These are phyloP conservation scores for Hypoxylon fuscum DNA, from an alignment of 495 filamentous ascomycete genomes.

Conservation along the genomic window DNA sequence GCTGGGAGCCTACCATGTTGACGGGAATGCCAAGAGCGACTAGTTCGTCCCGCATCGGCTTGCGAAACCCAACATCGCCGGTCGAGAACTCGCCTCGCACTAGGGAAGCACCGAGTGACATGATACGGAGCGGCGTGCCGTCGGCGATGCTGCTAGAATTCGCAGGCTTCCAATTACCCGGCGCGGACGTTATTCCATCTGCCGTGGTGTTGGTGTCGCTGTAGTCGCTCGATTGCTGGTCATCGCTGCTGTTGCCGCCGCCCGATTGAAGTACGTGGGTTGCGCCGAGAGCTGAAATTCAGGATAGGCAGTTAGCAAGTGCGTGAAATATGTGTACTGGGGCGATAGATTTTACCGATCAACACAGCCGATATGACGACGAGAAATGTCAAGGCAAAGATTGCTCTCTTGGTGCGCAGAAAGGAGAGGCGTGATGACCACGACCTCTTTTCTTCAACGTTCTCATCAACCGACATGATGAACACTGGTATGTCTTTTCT, in stretches of 20 bases:
- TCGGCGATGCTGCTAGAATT: constrained; percentile 42
- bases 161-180: constrained; percentile 35
- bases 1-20: constrained; percentile 50
- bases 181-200: constrained; percentile 21
- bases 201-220: constrained; percentile 15
- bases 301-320: constrained; percentile 12
- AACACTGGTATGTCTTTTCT: background rate
- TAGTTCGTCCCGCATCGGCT: constrained; percentile 50
- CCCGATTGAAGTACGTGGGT: constrained; percentile 24
- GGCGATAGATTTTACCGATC: constrained; percentile 27
- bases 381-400: constrained; percentile 25
- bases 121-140: constrained; percentile 53
- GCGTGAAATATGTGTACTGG: background rate
- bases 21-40: constrained; percentile 36
- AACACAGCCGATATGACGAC: constrained; percentile 32
- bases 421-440: constrained; percentile 32
- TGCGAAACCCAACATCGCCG: constrained; percentile 64
- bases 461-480: constrained; percentile 7
- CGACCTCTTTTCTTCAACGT: constrained; percentile 14
- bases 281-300: constrained; percentile 35
- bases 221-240: background rate
- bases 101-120: constrained; percentile 67
- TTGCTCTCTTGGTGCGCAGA: constrained; percentile 37
- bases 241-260: background rate
- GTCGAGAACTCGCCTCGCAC: constrained; percentile 61